Evolutionary conservation across 768 basidiomycete species (phyloP).

Genomic region (Panellus pusillus): DNA sequence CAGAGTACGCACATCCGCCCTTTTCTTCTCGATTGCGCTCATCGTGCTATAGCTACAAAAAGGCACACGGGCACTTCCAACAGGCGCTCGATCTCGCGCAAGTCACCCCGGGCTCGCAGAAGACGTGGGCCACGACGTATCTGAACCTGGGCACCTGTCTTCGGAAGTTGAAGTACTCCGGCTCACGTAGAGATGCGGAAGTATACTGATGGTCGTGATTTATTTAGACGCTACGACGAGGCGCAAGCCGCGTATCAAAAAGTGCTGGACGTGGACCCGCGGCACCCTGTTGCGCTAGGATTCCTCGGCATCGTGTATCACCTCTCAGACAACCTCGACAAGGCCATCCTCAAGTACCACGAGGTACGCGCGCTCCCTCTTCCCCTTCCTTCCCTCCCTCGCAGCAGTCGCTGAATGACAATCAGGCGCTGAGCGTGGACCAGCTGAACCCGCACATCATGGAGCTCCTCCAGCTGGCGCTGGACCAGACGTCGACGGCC

Average conservation of each 20-base stretch:
- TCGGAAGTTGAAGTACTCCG: slow-evolving; percentile 83
- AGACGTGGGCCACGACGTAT: slow-evolving; percentile 87
- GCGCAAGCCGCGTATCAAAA: slow-evolving; percentile 74
- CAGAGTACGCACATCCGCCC: slow-evolving; percentile 54
- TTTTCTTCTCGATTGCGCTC: neutral
- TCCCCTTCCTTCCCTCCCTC: neutral
- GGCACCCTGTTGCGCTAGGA: slow-evolving; percentile 76
- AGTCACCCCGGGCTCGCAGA: slow-evolving; percentile 81
- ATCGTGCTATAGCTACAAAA: slow-evolving; percentile 55
- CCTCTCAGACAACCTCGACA: slow-evolving; percentile 66
- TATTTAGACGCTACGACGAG: slow-evolving; percentile 49
- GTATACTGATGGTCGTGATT: too few relatives aligned
- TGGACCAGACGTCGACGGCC: slow-evolving; percentile 48
- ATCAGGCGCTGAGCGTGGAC: slow-evolving; percentile 74
- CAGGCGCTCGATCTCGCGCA: slow-evolving; percentile 79
- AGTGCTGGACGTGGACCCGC: slow-evolving; percentile 86
- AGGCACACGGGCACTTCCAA: slow-evolving; percentile 70
- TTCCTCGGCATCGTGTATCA: slow-evolving; percentile 91
- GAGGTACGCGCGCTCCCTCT: slow-evolving; percentile 58
- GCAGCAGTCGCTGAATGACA: slow-evolving; percentile 3
- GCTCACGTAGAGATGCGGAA: too few relatives aligned
- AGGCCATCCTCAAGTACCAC: slow-evolving; percentile 89
- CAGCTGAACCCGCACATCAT: slow-evolving; percentile 81
- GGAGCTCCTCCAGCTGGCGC: slow-evolving; percentile 78
- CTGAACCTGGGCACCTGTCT: slow-evolving; percentile 90